Evolutionary conservation across 148 eudicot species (phyloP).

Genomic region (Polygonum maritimum): DNA sequence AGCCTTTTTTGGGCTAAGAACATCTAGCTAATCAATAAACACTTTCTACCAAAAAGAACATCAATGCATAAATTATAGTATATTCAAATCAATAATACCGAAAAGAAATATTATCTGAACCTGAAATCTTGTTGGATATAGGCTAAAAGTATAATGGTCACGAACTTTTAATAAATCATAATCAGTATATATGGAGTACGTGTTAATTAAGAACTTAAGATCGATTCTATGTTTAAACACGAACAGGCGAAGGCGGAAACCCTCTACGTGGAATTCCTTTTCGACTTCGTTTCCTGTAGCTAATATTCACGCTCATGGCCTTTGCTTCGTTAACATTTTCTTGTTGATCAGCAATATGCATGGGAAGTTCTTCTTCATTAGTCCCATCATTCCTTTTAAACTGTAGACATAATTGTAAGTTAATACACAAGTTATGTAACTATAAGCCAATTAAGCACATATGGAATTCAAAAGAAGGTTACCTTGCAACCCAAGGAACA

Average conservation of each 20-base stretch:
- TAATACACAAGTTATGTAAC: background rate
- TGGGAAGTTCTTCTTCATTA: background rate
- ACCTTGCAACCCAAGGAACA: slow-evolving; percentile 8
- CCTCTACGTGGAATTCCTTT: background rate
- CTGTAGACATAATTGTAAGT: background rate
- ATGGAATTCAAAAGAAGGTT: background rate
- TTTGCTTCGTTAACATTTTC: background rate
- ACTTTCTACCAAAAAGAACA: no score
- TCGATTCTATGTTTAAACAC: no score
- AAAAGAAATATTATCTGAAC: no score
- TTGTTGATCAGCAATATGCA: background rate
- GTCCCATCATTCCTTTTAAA: background rate
- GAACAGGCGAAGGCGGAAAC: background rate
- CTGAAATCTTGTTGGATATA: no score
- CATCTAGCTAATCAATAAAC: no score
- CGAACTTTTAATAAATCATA: no score
- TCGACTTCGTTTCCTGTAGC: background rate
- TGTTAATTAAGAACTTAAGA: no score
- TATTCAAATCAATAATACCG: no score
- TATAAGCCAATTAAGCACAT: background rate
- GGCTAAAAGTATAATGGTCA: no score
- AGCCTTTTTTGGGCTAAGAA: no score
- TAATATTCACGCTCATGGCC: background rate
- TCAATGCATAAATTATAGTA: no score
- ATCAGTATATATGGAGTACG: no score